Evolutionary conservation across 768 basidiomycete genomes (phyloP), one percentile per base, ranked within the genome.

Genomic region (Amanita jacksonii): DNA sequence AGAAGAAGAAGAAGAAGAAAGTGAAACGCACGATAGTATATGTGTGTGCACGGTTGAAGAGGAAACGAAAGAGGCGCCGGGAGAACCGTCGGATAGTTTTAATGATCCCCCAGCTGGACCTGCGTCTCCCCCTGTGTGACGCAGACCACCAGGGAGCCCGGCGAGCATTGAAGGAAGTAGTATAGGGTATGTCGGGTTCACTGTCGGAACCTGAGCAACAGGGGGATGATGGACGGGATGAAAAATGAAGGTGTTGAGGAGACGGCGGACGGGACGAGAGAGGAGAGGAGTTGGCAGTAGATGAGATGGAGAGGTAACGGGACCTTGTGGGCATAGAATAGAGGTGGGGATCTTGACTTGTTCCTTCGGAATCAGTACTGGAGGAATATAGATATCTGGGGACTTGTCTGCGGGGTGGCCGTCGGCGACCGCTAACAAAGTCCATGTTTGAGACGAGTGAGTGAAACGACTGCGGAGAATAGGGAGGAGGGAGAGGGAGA

Each of bases 21-120:
- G 30, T n/a, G n/a, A 35, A 37, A 68, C 84, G 59, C 52, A 87
- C 87, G 44, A 91, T 85, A 46, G 85, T 84, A 51, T 84, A 68
- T 8, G 87, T 87, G 49, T 85, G 85, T 50, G 74, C 76, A 41
- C 86, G 86, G 58, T 86, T 81, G 61, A 84, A 72, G 12, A 82
- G 85, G 61, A 82, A 81, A 47, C 81, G 71, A 22, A 86, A 60
- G 18, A 85, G 52, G 41, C 68, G 66, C 45, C 77, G 67, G 32
- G 75, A 56, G 55, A 70, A 70, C 52, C 77, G 70, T 57, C 75
- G 79, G 45, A 77, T 45, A 12, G 68, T 59, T 50, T 81, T 70
- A 41, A 73, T 54, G 27, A 70, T 53, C 42, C 66, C 63, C 40
- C 69, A 63, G 30, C 70, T 66, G 53, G 76, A 62, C 50, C 67